A percentile compares a stretch with the other conserved stretches of the same genome.
phyloP scores from a whole-genome alignment of 2,329 filamentous ascomycete species.

The Coleophoma cylindrospora region DNA sequence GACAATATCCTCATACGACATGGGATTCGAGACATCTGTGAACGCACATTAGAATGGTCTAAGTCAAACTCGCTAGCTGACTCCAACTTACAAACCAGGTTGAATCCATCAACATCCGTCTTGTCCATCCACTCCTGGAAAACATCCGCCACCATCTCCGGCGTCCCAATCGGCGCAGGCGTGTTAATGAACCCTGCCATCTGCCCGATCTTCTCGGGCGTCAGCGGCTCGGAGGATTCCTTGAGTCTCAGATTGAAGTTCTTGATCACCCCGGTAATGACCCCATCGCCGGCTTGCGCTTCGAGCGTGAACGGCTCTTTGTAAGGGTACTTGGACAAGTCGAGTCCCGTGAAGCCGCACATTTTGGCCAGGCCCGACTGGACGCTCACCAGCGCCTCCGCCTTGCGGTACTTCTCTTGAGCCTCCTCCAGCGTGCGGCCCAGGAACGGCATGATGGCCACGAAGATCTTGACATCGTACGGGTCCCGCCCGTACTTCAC shows the following conservation, averaged over 20 bases:
- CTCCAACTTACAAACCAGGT: conserved; percentile 13
- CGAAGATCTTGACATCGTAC: conserved; percentile 58
- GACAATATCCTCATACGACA: conserved; percentile 63
- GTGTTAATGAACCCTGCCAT: neutral
- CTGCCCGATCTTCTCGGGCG: neutral
- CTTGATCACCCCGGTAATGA: neutral
- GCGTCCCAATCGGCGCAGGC: conserved; percentile 15
- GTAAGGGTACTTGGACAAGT: neutral
- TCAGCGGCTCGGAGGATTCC: neutral
- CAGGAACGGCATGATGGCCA: conserved; percentile 60
- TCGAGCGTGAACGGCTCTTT: neutral
- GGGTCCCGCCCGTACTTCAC: conserved; percentile 50
- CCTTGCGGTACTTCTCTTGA: conserved; percentile 54
- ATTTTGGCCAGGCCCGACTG: neutral
- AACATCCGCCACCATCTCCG: conserved; percentile 18
- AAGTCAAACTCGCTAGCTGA: neutral
- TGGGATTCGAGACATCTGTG: conserved; percentile 41
- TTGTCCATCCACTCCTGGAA: conserved; percentile 19
- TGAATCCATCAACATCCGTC: conserved; percentile 22
- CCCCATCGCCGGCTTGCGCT: neutral
- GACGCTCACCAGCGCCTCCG: conserved; percentile 34
- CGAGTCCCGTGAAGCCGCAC: neutral
- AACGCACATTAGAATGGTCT: neutral
- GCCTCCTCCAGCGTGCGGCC: conserved; percentile 63
- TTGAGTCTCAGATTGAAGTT: neutral